Percentiles rank a stretch among this genome's conserved stretches.
Conservation (phyloP, 768 basidiomycete genomes). For the Suillus brevipes region DNA sequence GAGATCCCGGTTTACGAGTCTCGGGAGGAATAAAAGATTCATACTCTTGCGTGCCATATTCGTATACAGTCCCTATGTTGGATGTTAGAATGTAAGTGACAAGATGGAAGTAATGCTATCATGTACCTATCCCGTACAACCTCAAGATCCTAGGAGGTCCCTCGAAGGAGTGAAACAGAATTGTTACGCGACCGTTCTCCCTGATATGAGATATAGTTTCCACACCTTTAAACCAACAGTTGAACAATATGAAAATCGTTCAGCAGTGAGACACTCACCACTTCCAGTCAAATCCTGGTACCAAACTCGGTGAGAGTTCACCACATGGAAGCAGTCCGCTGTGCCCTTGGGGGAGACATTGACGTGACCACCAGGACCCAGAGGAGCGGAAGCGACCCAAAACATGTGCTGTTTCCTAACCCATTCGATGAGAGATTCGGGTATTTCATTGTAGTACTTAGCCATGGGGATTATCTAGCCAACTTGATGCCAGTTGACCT, state of each 20-base stretch:
- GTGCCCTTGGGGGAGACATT: constrained; percentile 72
- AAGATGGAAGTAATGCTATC: background rate
- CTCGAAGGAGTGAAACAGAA: constrained; percentile 63
- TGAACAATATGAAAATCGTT: background rate
- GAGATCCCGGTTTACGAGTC: constrained; percentile 55
- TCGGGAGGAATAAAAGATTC: constrained; percentile 47
- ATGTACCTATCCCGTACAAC: constrained; percentile 57
- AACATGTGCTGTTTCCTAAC: constrained; percentile 65
- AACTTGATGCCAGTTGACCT: background rate
- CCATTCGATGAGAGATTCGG: constrained; percentile 55
- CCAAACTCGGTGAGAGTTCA: constrained; percentile 58
- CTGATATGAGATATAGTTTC: constrained; percentile 63
- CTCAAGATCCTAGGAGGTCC: constrained; percentile 60
- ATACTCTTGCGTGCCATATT: constrained; percentile 65
- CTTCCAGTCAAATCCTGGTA: constrained; percentile 74
- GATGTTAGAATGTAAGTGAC: background rate
- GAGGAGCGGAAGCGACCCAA: constrained; percentile 71
- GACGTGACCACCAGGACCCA: constrained; percentile 54
- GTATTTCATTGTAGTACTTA: constrained; percentile 45
- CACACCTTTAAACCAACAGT: constrained; percentile 37
- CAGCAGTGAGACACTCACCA: constrained; percentile 37
- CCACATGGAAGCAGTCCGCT: constrained; percentile 62
- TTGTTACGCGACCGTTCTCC: constrained; percentile 64
- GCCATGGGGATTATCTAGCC: background rate
- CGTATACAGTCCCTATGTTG: constrained; percentile 55